Evolutionary conservation across 768 basidiomycete species (phyloP).

Genomic region (Podaxis rugospora): DNA sequence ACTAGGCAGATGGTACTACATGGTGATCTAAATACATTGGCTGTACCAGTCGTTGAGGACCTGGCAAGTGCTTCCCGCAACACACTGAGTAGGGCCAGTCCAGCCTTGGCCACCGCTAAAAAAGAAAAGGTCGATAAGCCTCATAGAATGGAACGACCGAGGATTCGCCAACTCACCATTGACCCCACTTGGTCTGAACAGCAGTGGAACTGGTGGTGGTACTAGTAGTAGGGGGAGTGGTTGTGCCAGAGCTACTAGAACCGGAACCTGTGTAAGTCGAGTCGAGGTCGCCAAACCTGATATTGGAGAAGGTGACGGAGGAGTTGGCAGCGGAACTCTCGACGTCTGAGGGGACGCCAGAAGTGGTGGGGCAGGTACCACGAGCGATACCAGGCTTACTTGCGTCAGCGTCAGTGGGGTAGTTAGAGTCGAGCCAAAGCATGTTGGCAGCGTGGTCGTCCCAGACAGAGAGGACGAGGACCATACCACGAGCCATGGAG

Average conservation of each 20-base stretch:
- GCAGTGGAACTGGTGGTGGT: background rate
- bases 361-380: slow-evolving; percentile 15
- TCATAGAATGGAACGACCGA: background rate
- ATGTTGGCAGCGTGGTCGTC: slow-evolving; percentile 52
- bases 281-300: slow-evolving; percentile 20
- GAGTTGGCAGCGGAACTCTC: slow-evolving; percentile 13
- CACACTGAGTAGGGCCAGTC: slow-evolving; percentile 12
- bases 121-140: background rate
- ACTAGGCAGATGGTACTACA: background rate
- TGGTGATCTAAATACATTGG: slow-evolving; percentile 9
- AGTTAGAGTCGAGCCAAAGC: slow-evolving; percentile 54
- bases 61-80: slow-evolving; percentile 8
- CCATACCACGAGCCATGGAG: slow-evolving; percentile 38
- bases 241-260: no score
- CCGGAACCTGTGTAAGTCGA: background rate
- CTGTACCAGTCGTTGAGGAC: slow-evolving; percentile 9
- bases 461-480: slow-evolving; percentile 48
- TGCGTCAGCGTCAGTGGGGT: slow-evolving; percentile 27
- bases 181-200: slow-evolving; percentile 3
- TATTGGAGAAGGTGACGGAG: slow-evolving; percentile 22
- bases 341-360: slow-evolving; percentile 18
- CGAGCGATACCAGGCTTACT: slow-evolving; percentile 4
- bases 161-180: slow-evolving; percentile 3
- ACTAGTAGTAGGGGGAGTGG: background rate
- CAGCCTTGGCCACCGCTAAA: slow-evolving; percentile 15